Base-by-base conservation (phyloP, 2,329 filamentous ascomycete genomes). In the Pseudopyricularia cyperi region DNA sequence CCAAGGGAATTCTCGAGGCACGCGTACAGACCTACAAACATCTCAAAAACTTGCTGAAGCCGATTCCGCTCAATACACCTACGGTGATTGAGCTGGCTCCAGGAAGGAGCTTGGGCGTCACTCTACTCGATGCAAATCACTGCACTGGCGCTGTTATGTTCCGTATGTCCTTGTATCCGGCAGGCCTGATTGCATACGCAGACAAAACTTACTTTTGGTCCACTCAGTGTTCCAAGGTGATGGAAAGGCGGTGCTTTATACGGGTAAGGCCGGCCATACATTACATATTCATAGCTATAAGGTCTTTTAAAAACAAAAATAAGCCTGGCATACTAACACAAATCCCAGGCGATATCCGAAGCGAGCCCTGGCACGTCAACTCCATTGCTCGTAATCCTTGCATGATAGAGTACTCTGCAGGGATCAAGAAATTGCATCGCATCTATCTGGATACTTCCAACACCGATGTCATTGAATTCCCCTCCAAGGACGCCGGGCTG, bases 81-180 rank as follows among this genome's bases (percentile, higher is more conserved):
- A 90, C 83, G 0, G 67, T 70, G 4, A 79, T 97, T 47, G 87
- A 95, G 60, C 72, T 96, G 3, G 74, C 72, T 1, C 87, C 83
- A 0, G 78, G 79, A 1, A 75, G 77, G 47, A 70, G 68, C n/a
- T 80, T 96, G 24, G 80, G 82, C 47, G 87, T 95, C 17, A 96
- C 89, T 0, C 72, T 96, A 0, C 79, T 96, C 50, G 85, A 95
- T 68, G 89, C 91, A 1, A 96, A 97, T 59, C 91, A 96, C 63
- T 97, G 91, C 60, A 77, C 85, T 0, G 90, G 91, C 0, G 83
- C 89, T 17, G 88, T 93, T 17, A 95, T 95, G 89, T 96, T 96
- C 62, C 71, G 77, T 80, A 63, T 57, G 76, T 64, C 2, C 24
- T 1, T 5, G 2, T 17, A 7, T 26, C 8, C 24, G 9, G 4